These are phyloP conservation scores for Iberis pinnata DNA, from an alignment of 345 rosid genomes.

Conservation along the genomic window DNA sequence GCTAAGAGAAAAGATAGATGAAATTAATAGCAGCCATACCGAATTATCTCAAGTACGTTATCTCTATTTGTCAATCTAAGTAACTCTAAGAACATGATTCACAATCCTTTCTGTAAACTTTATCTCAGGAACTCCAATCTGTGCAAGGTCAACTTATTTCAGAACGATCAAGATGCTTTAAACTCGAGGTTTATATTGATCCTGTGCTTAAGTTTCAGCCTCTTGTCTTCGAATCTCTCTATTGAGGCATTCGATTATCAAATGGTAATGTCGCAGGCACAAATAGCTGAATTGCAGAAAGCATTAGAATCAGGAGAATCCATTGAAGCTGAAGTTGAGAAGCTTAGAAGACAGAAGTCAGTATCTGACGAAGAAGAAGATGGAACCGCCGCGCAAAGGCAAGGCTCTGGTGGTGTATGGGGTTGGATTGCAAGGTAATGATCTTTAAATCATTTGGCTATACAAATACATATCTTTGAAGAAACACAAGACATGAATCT, in stretches of 20 bases:
- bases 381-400: slow-evolving; percentile 40
- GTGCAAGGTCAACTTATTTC: slow-evolving; percentile 82
- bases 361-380: slow-evolving; percentile 61
- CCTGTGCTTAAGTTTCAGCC: slow-evolving; percentile 5
- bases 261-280: slow-evolving; percentile 54
- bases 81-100: not conserved
- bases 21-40: slow-evolving; percentile 51
- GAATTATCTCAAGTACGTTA: slow-evolving; percentile 69
- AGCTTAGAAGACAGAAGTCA: slow-evolving; percentile 68
- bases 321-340: slow-evolving; percentile 73
- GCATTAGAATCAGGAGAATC: slow-evolving; percentile 63
- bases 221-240: not conserved
- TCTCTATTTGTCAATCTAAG: no score
- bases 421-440: slow-evolving; percentile 53
- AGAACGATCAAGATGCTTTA: slow-evolving; percentile 97
- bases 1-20: slow-evolving; percentile 65
- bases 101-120: slow-evolving; percentile 6
- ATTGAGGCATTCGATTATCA: not conserved
- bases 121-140: slow-evolving; percentile 72
- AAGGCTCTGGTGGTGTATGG: slow-evolving; percentile 86
- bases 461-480: no score
- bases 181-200: slow-evolving; percentile 61
- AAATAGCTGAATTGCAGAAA: slow-evolving; percentile 79
- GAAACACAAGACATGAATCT: no score
- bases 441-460: no score